A percentile compares a stretch with the other conserved stretches of the same genome.
phyloP scores from a whole-genome alignment of 1,284 basidiomycete genomes.

The Heterobasidion occidentale region DNA sequence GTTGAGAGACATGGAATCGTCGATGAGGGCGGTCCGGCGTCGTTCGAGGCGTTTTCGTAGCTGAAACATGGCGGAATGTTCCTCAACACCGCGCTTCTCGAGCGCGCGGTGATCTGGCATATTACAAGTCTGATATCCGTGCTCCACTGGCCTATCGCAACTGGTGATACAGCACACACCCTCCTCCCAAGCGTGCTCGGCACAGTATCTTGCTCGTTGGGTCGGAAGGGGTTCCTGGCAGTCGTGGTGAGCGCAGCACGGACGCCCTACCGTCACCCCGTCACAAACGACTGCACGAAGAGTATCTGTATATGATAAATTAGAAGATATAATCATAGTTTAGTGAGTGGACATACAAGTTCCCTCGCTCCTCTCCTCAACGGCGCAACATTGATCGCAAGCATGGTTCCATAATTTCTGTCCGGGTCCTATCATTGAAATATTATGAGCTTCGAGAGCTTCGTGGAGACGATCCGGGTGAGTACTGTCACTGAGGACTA shows the following conservation, averaged over 20 bases:
- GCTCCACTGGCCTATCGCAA: constrained; percentile 6
- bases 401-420: too few species aligned
- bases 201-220: constrained; percentile 14
- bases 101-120: constrained; percentile 10
- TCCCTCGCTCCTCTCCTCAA: too few species aligned
- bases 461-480: too few species aligned
- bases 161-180: constrained; percentile 9
- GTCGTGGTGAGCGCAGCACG: constrained; percentile 20
- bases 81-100: too few species aligned
- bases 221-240: constrained; percentile 12
- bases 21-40: not conserved
- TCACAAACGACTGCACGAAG: constrained; percentile 17
- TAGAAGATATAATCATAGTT: too few species aligned
- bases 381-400: too few species aligned
- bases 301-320: too few species aligned
- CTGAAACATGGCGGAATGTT: constrained; percentile 10
- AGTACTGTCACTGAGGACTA: too few species aligned
- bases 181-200: constrained; percentile 5
- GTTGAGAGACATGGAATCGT: not conserved
- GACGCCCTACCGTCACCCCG: constrained; percentile 23
- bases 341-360: too few species aligned
- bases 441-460: too few species aligned
- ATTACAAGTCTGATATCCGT: constrained; percentile 13
- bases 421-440: too few species aligned
- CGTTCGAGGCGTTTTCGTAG: not conserved